Percentiles rank a stretch among this genome's conserved stretches.
These are phyloP conservation scores for Cyclotella baltica DNA, from an alignment of 108 stramenopile genomes.

Conservation along the genomic window DNA sequence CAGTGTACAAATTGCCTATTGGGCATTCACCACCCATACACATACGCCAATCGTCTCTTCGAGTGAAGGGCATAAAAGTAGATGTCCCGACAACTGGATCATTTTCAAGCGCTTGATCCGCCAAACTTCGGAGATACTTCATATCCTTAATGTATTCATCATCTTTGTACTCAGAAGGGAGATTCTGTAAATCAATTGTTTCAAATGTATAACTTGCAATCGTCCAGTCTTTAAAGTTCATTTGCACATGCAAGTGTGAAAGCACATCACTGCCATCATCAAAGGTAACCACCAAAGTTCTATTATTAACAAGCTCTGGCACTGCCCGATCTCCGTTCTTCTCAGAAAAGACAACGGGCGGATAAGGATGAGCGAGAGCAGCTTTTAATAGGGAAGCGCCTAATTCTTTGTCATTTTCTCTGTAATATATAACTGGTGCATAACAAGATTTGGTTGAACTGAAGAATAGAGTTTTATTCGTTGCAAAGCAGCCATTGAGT, in stretches of 20 bases:
- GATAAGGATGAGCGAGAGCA: background rate
- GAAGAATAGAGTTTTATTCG: background rate
- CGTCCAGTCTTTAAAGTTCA: background rate
- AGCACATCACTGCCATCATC: background rate
- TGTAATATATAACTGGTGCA: background rate
- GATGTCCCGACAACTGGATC: conserved; percentile 53
- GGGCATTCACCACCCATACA: conserved; percentile 61
- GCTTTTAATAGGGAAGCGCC: background rate
- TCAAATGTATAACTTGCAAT: background rate
- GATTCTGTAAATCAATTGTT: background rate
- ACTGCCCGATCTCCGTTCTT: background rate
- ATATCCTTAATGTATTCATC: conserved; percentile 37
- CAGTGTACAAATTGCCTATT: conserved; percentile 59
- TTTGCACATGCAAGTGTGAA: background rate
- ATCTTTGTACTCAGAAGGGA: conserved; percentile 49
- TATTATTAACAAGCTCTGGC: background rate
- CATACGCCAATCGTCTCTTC: conserved; percentile 34
- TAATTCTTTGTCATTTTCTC: background rate
- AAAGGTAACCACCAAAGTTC: background rate
- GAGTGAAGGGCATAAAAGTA: conserved; percentile 48
- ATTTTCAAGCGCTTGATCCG: conserved; percentile 46
- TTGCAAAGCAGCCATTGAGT: background rate
- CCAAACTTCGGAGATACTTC: conserved; percentile 25
- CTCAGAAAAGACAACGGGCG: background rate
- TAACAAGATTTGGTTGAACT: background rate